Evolutionary conservation across 2,329 filamentous ascomycete species (phyloP), one percentile per base, ranked within the genome.

Genomic region (Chrysoporthe deuterocubensis): DNA sequence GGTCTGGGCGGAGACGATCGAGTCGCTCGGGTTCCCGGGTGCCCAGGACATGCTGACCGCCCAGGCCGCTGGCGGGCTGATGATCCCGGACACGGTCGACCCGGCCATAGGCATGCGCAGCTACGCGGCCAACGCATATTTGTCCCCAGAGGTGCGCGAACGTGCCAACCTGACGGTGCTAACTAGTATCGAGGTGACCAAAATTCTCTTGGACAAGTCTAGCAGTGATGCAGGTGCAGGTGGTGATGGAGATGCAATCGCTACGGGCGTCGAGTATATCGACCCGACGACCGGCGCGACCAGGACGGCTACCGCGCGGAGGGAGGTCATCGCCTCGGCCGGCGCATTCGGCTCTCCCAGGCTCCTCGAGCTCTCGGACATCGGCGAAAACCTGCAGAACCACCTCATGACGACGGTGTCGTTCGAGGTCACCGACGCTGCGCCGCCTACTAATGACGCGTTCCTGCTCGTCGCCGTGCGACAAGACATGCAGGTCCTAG

Each of bases 341-440:
- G 74, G 74, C 16, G 48, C 69, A 1, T 60, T 71, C 54, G 66
- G 71, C 21, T 72, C 72, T 1, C 74, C 73, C 3, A 69, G 70
- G 14, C 65, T 75, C 16, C 69, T 75, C 8, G 73, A 75, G 54
- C 62, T 73, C 13, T 74, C 73, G 2, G 74, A 74, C 40, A 79
- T 82, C 9, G 80, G 80, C 11, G 71, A 75, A 40, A 77, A 80
- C 61, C 77, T 80, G 63, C 78, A 80, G 69, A 79, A 81, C 65
- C 79, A 81, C 4, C 56, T 32, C 8, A 37, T 34, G 56, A 26
- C 37, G 5, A 32, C 26, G 4, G 21, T 32, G 11, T 11, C 14
- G 14, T 77, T 78, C 74, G 77, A 78, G 67, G 72, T 77, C 63
- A 78, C 37, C 8, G 63, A 65, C 16, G 40, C 52, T n/a, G 26